Evolutionary conservation across 257 asterid genomes (phyloP), one percentile per base, ranked within the genome.

Genomic region (Solanum medicagineum): DNA sequence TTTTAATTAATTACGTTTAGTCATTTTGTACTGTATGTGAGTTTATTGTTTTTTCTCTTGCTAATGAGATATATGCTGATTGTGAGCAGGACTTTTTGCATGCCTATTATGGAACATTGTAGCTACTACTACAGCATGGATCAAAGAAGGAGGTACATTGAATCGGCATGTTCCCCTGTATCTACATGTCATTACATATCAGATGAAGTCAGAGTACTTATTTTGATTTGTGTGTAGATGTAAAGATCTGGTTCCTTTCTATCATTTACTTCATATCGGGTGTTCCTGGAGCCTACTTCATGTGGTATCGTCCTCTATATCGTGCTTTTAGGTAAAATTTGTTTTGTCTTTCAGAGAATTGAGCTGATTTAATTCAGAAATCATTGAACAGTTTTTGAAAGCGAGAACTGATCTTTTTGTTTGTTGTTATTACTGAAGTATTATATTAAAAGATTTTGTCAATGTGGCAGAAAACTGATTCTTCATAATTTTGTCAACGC

Each of bases 241-340:
- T 85, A 83, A 86, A 81, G 87, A 87, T 95, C 89, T 95, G 99
- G 99, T 93, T 97, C 90, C 97, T 97, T 89, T 93, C 99, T 15
- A 87, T 97, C 80, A 97, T 95, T 90, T 97, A 95, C 96, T 93
- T 97, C 89, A 92, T 97, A 89, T 68, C 98, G 26, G 99, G 97
- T 71, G 98, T 97, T 85, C 99, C 99, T 7, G 98, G 98, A 84
- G 98, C 97, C 86, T 97, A 97, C 84, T 93, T 95, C 75, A 62
- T 95, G 86, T 97, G 99, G 99, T 97, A 97, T 84, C 98, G 95
- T 84, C 99, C 99, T 81, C 98, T 97, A 83, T 97, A 97, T 89
- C 95, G 98, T 49, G 97, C 98, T 81, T 93, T 93, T 89, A 97
- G 99, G 99, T 92, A 85, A 83, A 32, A 29, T 29, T 42, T 84